Base-by-base conservation (phyloP, 2,329 filamentous ascomycete genomes). In the Talaromyces sp. region DNA sequence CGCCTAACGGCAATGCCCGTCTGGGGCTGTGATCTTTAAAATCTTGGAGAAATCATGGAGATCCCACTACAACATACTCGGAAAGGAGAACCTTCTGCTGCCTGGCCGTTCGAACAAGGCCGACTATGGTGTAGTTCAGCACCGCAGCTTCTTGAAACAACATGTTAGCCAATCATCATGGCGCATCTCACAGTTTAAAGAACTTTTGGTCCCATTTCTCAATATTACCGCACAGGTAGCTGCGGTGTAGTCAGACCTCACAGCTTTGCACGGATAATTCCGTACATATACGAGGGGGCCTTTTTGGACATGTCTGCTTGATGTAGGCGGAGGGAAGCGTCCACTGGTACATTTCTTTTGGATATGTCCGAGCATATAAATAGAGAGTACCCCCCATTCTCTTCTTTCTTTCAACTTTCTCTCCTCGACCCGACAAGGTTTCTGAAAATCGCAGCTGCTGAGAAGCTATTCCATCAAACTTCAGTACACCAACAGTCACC, bases 1-100 rank as follows among this genome's bases (percentile, higher is more conserved):
- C 19, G 45, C 25, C 11, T 15, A 34, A 19, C n/a, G 10, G 43
- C 11, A 31, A 19, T n/a, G 17, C 2, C 51, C 6, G 17, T 54
- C 51, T 34, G 51, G 49, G 49, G 49, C 34, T 8, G 51, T 54
- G 15, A 34, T 19, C 19, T 13, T 19, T 5, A 22, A 22, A 54
- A 36, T 7, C 29, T 7, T 54, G 51, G 51, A 54, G 51, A 54
- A 34, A 54, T 54, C 51, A 34, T 54, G 51, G 51, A 22, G 51
- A 4, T 19, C 47, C 29, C 51, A n/a, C 17, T 8, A n/a, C 22
- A 6, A 54, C 17, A n/a, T 34, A 22, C 29, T n/a, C 29, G 17
- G 27, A 53, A 53, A 31, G 27, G 29, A 34, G 36, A n/a, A 22
- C 1, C 29, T 31, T 54, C 27, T n/a, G 49, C 10, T 34, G 29